A percentile compares a stretch with the other conserved stretches of the same genome.
These are phyloP conservation scores for Colletotrichum lupini DNA, from an alignment of 2,329 filamentous ascomycete genomes.

Conservation along the genomic window DNA sequence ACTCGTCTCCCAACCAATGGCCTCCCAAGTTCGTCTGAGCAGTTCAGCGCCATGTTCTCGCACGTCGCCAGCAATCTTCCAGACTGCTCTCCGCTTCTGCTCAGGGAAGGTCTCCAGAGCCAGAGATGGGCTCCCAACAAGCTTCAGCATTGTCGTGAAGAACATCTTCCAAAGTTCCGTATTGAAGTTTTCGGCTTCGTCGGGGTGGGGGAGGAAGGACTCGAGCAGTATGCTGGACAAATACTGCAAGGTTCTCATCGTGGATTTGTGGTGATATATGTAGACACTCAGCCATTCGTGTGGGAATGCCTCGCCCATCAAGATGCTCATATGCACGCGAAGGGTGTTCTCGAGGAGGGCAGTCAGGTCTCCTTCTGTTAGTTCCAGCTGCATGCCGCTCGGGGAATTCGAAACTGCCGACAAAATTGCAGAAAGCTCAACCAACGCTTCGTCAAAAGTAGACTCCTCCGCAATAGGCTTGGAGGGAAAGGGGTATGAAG, in stretches of 20 bases:
- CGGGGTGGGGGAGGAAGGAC: conserved; percentile 85
- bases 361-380: conserved; percentile 79
- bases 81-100: conserved; percentile 94
- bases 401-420: conserved; percentile 83
- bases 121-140: conserved; percentile 88
- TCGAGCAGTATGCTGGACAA: conserved; percentile 84
- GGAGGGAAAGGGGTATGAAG: conserved; percentile 87
- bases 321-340: conserved; percentile 87
- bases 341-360: conserved; percentile 82
- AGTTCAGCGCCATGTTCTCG: conserved; percentile 90
- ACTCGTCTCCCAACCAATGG: conserved; percentile 94
- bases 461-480: conserved; percentile 71
- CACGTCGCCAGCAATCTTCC: conserved; percentile 99
- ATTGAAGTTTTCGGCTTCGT: conserved; percentile 91
- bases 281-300: conserved; percentile 90
- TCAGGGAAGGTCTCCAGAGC: conserved; percentile 96
- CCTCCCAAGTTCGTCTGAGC: conserved; percentile 88
- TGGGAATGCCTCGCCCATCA: conserved; percentile 91
- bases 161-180: conserved; percentile 95
- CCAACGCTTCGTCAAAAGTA: conserved; percentile 83
- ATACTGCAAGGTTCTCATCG: conserved; percentile 86
- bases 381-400: conserved; percentile 79
- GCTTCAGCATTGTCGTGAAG: conserved; percentile 87
- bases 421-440: conserved; percentile 89
- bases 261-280: conserved; percentile 92